Percentiles rank a stretch among this genome's conserved stretches.
phyloP scores from a whole-genome alignment of 169 alveolate species.

The Plasmodium berghei region DNA sequence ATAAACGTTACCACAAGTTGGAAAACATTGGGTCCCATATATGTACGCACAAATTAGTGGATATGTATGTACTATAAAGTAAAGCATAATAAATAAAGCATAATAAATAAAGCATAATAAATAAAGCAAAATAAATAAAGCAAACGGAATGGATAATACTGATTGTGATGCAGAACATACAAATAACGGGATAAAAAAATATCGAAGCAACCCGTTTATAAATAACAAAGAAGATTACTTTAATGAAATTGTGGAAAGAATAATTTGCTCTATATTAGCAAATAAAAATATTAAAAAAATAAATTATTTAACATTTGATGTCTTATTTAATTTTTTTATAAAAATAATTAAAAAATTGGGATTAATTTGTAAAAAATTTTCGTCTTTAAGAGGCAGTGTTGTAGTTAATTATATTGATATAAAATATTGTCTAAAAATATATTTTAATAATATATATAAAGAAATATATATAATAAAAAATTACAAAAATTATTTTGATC shows the following conservation, averaged over 20 bases:
- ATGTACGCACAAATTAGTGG: too few species aligned
- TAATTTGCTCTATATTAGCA: slow-evolving; percentile 35
- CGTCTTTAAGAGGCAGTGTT: slow-evolving; percentile 61
- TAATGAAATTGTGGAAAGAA: slow-evolving; percentile 23
- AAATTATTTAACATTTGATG: slow-evolving; percentile 17
- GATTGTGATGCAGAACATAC: neutral
- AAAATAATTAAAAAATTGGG: slow-evolving; percentile 61
- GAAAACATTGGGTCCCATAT: too few species aligned
- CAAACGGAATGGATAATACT: neutral
- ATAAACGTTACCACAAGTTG: too few species aligned
- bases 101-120: too few species aligned
- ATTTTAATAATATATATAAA: slow-evolving; percentile 33
- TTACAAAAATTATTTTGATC: slow-evolving; percentile 6
- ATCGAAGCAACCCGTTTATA: slow-evolving; percentile 46
- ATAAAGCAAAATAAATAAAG: too few species aligned
- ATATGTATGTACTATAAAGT: too few species aligned
- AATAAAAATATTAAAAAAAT: slow-evolving; percentile 34
- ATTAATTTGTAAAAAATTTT: slow-evolving; percentile 27
- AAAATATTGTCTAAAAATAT: slow-evolving; percentile 38
- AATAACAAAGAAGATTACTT: slow-evolving; percentile 61
- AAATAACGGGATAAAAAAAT: neutral
- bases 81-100: too few species aligned
- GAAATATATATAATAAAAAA: slow-evolving; percentile 41
- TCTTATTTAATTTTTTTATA: slow-evolving; percentile 47
- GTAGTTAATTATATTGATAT: slow-evolving; percentile 70